Base-by-base conservation (phyloP, 1,284 basidiomycete genomes). In the Sphaerobolus stellatus region DNA sequence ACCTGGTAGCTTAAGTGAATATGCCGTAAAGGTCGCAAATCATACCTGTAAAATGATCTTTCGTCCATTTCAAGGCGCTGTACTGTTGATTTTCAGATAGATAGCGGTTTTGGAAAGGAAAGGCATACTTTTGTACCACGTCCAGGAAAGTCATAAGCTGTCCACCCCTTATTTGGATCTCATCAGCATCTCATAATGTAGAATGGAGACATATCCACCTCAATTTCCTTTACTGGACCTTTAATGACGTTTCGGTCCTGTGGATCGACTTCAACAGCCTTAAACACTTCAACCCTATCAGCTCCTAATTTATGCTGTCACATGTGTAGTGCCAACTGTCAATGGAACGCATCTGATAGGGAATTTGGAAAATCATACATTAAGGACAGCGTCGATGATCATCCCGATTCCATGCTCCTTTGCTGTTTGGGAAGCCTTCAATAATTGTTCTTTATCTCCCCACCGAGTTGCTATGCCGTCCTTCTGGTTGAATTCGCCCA, bases 401-500 rank as follows among this genome's bases (percentile, higher is more conserved):
- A 90, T 76, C 56, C 84, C 81, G 24, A 92, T 76, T 4, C 83
- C 79, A 59, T 79, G 73, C 59, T 73, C 67, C 58, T 75, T 77
- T 3, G 88, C 88, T 25, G 71, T 66, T 50, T 72, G 68, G 67
- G 90, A 88, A 11, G 89, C 86, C 4, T 71, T 66, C 2, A 93
- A 66, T 20, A 96, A 80, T 62, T 98, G 86, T 44, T 92, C 83
- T 62, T 88, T 89, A 13, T 87, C 89, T 18, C 95, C 95, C 92
- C 94, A 98, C 59, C 94, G 83, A n/a, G 94, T 98, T 8, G 76
- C 69, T 49, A 82, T 71, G n/a, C 80, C 74, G 11, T 88, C 90
- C 68, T 93, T 95, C 68, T 92, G 89, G 50, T 92, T 73, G 62
- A 97, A 98, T 74, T 98, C 94, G 46, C 95, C 95, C 9, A 98